phyloP scores from a whole-genome alignment of 768 basidiomycete species.

The Glaciozyma martinii region DNA sequence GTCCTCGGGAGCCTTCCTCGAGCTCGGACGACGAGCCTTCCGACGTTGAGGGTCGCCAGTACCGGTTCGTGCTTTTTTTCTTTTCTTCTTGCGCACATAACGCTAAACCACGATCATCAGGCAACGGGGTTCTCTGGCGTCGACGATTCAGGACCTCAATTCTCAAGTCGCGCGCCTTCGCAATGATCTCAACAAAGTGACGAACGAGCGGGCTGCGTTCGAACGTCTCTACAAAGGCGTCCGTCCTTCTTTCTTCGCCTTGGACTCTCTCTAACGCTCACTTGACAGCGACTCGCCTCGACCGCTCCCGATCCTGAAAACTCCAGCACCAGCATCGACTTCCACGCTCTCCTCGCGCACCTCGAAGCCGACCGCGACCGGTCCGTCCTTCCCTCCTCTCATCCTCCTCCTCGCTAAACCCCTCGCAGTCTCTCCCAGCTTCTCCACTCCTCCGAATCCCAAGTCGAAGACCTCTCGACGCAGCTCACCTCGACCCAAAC shows the following conservation, averaged over 20 bases:
- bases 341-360: not conserved
- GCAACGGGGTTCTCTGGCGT: too few species aligned
- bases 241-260: not conserved
- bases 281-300: too few species aligned
- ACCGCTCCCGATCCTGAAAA: too few species aligned
- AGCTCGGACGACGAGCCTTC: too few species aligned
- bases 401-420: not conserved
- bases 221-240: conserved; percentile 1
- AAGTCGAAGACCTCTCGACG: not conserved
- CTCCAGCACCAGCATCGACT: too few species aligned
- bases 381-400: not conserved
- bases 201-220: conserved; percentile 1
- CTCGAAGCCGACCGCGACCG: conserved; percentile 12
- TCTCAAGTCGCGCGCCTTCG: not conserved
- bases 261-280: not conserved
- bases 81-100: too few species aligned
- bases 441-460: conserved; percentile 5
- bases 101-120: too few species aligned
- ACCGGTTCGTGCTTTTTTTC: too few species aligned
- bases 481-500: conserved; percentile 11
- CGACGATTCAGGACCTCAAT: conserved; percentile 1
- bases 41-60: too few species aligned
- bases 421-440: conserved; percentile 5
- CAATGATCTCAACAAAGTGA: not conserved
- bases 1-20: too few species aligned